Base-by-base conservation (phyloP, 2,329 filamentous ascomycete genomes). In the Penicillium sp. region DNA sequence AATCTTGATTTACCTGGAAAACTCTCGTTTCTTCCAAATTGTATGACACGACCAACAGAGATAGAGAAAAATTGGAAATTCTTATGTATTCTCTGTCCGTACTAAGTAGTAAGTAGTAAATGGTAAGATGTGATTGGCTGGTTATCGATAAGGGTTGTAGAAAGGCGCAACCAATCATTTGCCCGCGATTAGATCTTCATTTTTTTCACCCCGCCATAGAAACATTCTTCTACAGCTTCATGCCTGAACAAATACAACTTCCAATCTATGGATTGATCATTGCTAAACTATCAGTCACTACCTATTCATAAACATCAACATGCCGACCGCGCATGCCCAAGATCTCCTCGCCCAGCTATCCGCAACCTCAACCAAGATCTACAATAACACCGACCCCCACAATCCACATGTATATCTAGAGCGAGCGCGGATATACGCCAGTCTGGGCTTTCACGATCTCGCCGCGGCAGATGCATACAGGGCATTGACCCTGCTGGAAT, bases 391-490 rank as follows among this genome's bases (percentile, higher is more conserved):
- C n/a, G 70, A 73, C 47, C 72, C 74, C 1, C 74, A 77, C 62
- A 76, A 76, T 55, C 72, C 73, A 6, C 64, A 70, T 35, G 63
- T 68, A 4, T 70, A 77, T 58, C 66, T 78, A 12, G 64, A 70
- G 26, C 84, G 92, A 30, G 90, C 90, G 23, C 76, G 82, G 33
- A 78, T 88, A 43, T 85, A 97, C 71, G 82, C 85, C 16, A 78
- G 84, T 47, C 80, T 97, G 47, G 90, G 85, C 38, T 97, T 96
- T 71, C 90, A 91, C 0, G 94, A 99, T 71, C 83, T 99, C 40
- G 91, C 91, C 5, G 87, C 88, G 11, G 90, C 91, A 33, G 92
- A 97, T 77, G 90, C 91, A 5, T 97, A 97, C 70, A 87, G 89
- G 55, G 91, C 92, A 1, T 80, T 97, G n/a, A 82, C 96, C 3